phyloP scores from a whole-genome alignment of 2,329 filamentous ascomycete genomes.

The Hypoxylon sp. region DNA sequence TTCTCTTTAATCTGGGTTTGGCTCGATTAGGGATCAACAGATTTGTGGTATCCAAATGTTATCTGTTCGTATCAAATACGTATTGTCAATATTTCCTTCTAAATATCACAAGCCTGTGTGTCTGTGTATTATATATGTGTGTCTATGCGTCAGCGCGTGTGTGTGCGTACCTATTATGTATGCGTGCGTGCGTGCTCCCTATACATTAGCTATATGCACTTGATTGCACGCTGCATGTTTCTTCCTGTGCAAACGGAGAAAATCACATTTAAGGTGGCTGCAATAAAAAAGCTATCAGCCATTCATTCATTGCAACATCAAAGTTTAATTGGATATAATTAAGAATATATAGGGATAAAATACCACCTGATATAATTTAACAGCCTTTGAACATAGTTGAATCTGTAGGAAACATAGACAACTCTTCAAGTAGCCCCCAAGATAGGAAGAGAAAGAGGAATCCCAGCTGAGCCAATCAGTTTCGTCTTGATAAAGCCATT shows the following conservation, averaged over 20 bases:
- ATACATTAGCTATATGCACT: constrained; percentile 35
- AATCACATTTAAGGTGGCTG: no score
- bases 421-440: no score
- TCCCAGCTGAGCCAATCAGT: no score
- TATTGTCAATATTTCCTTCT: constrained; percentile 24
- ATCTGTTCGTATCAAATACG: constrained; percentile 7
- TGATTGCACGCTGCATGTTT: constrained; percentile 38
- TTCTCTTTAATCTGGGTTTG: neutral
- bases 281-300: constrained; percentile 37
- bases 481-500: constrained; percentile 35
- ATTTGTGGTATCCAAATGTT: constrained; percentile 4
- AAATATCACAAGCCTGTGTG: constrained; percentile 24
- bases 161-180: constrained; percentile 27
- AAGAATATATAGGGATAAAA: no score
- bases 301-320: constrained; percentile 36
- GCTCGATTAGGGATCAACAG: neutral
- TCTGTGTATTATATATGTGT: constrained; percentile 39
- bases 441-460: no score
- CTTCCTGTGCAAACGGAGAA: constrained; percentile 43
- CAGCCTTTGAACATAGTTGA: no score
- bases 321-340: no score
- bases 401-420: no score
- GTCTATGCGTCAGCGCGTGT: constrained; percentile 30
- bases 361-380: constrained; percentile 3
- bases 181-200: constrained; percentile 34